Evolutionary conservation across 306 rosid genomes (phyloP), one percentile per base, ranked within the genome.

Genomic region (Lathyrus tuberosus): DNA sequence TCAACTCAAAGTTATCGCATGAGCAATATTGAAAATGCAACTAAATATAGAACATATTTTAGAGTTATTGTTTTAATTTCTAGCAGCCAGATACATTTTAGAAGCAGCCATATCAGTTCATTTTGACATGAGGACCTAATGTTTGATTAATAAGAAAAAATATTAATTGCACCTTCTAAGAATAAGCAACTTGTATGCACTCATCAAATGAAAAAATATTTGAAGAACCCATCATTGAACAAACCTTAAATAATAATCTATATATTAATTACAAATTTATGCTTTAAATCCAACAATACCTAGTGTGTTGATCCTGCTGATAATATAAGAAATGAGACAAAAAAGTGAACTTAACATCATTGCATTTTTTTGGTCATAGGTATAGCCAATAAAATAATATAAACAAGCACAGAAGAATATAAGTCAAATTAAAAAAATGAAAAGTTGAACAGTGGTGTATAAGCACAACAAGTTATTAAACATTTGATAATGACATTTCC

Each of bases 401-500:
- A 75, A 52, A 66, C 14, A 38, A 58, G 24, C 17, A 65, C 16
- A 43, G 62, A n/a, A 10, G 11, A 44, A 67, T 28, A 70, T 20
- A 70, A 74, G 66, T 47, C 41, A 22, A n/a, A 62, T 35, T 16
- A 10, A 26, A 51, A 58, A 64, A 57, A 1, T 20, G 46, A 65
- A 47, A 61, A 52, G 44, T 46, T 22, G 70, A 62, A 30, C 35
- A 43, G 63, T 37, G 72, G 56, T 10, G 54, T 74, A 72, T 72
- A 64, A 77, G 72, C 65, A 54, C 57, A 53, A 67, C 44, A 53
- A 57, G 82, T 74, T 73, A 47, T 75, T 67, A 76, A 68, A 69
- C 71, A 64, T 62, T 31, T 53, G 70, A 66, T 76, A 70, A 65
- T 73, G 76, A 74, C 78, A 49, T 65, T 16, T 33, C 58, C 51